phyloP scores from a whole-genome alignment of 495 filamentous ascomycete species.

The Podospora pseudocomata region DNA sequence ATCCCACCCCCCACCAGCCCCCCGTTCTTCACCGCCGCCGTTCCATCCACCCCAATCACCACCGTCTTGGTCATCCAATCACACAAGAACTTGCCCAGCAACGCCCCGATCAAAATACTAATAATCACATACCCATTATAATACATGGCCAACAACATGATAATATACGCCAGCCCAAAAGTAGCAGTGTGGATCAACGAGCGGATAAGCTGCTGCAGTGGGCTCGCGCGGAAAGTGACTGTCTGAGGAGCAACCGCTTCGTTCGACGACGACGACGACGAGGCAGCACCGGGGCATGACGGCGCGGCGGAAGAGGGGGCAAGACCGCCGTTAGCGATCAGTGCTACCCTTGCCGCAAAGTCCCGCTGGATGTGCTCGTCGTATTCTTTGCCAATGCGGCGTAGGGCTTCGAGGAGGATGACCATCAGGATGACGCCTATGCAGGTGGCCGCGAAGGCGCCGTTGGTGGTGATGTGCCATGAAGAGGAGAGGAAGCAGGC shows the following conservation, averaged over 20 bases:
- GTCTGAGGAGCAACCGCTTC: conserved; percentile 12
- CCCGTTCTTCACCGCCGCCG: conserved; percentile 5
- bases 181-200: conserved; percentile 47
- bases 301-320: not conserved
- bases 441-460: conserved; percentile 55
- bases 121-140: conserved; percentile 58
- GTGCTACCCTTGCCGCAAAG: conserved; percentile 31
- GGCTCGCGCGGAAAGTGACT: conserved; percentile 43
- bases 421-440: conserved; percentile 55
- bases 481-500: conserved; percentile 47
- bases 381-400: conserved; percentile 52
- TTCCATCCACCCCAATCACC: conserved; percentile 10
- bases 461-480: conserved; percentile 46
- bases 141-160: conserved; percentile 57
- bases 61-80: conserved; percentile 40
- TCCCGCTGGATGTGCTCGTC: conserved; percentile 46
- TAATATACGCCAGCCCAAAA: conserved; percentile 54
- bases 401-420: conserved; percentile 49
- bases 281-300: not conserved
- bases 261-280: not conserved
- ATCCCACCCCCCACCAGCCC: conserved; percentile 10
- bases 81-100: conserved; percentile 44
- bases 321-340: conserved; percentile 8
- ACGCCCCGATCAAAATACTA: conserved; percentile 52
- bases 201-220: conserved; percentile 47